A percentile compares a stretch with the other conserved stretches of the same genome.
Evolutionary conservation across 2,329 filamentous ascomycete genomes (phyloP).

Genomic region (Diaporthe sp.): DNA sequence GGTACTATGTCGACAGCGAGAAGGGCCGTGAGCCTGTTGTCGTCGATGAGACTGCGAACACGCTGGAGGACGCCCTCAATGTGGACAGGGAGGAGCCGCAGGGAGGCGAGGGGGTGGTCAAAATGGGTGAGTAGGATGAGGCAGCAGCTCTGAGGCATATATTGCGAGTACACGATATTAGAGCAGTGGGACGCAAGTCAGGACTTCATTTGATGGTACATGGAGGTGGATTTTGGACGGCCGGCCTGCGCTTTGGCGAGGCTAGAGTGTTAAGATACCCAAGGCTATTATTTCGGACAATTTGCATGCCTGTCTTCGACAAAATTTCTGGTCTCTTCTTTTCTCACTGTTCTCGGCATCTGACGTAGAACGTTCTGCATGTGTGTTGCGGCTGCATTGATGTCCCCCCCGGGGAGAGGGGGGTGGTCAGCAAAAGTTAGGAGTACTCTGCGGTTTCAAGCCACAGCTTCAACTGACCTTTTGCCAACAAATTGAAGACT

Average conservation of each 20-base stretch:
- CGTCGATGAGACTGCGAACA: constrained; percentile 22
- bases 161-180: neutral
- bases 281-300: neutral
- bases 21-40: constrained; percentile 7
- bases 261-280: constrained; percentile 18
- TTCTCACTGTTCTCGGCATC: neutral
- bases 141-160: neutral
- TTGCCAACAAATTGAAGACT: neutral
- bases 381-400: neutral
- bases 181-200: constrained; percentile 20
- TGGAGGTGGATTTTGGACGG: neutral
- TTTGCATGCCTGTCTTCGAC: neutral
- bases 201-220: neutral
- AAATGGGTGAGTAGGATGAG: neutral
- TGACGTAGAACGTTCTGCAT: neutral
- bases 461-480: neutral
- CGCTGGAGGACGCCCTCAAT: constrained; percentile 41
- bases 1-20: constrained; percentile 35
- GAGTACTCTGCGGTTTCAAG: neutral
- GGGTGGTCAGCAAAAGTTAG: neutral
- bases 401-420: no score
- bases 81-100: constrained; percentile 5
- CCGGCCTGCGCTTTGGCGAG: neutral
- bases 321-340: neutral
- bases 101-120: neutral